Base-by-base conservation (phyloP, 306 rosid genomes). In the Echinosophora koreensis region DNA sequence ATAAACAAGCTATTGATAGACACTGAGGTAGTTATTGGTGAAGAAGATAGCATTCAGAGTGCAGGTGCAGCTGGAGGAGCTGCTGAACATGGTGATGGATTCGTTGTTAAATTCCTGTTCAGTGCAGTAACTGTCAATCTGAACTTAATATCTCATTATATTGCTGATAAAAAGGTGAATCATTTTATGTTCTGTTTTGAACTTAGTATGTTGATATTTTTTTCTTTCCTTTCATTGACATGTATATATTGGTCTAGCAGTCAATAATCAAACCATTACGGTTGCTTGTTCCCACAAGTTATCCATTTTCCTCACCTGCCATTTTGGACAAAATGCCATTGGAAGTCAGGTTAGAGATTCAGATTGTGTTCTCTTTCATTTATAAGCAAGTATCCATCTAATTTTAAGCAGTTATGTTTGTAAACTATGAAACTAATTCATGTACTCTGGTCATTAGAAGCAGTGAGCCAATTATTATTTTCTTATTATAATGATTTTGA, bases 271-370 rank as follows among this genome's bases (percentile, higher is more conserved):
- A 84, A 68, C 82, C 86, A 0, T 42, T 87, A 71, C 13, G 51
- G 49, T 75, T 87, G 78, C 75, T 71, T 71, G 73, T 87, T 78
- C 90, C 90, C 14, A 1, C 67, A 70, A 78, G 60, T 54, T 87
- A 84, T 84, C 87, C 90, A 32, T 22, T 7, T 15, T 60, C 39
- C 70, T 66, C 86, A 3, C 86, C 83, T 12, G 35, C 74, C 18
- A 18, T 86, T 27, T 60, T 81, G 22, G 84, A 86, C 32, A 42
- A 70, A 35, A 42, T 51, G 73, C 80, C 73, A 15, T 4, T 30
- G 55, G 74, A 70, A 58, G 32, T 63, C 74, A 81, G 90, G 90
- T 83, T 61, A 65, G 74, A 50, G 32, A 77, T 47, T 71, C 38
- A 2, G 37, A 42, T 18, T 38, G 3, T 62, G 22, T 51, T 79